Percentiles rank a stretch among this genome's conserved stretches.
Conservation (phyloP, 2,329 filamentous ascomycete species). For the Cladosporium sp. region DNA sequence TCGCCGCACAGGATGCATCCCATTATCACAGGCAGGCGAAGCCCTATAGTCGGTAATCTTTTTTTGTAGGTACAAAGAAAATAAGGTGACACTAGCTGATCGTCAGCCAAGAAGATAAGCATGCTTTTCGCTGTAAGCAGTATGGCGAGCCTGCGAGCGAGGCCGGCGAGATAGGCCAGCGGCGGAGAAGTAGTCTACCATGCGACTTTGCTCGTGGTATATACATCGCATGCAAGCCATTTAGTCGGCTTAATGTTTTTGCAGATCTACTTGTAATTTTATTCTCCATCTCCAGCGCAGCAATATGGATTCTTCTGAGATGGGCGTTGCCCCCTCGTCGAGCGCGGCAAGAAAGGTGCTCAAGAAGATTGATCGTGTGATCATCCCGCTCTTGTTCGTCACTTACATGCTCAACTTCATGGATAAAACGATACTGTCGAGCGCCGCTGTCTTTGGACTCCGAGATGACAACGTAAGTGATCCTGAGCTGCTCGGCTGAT, state of each 20-base stretch:
- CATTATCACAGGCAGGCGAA: too few species aligned
- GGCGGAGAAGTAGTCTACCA: not conserved
- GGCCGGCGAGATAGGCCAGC: conserved; percentile 1
- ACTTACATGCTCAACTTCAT: conserved; percentile 27
- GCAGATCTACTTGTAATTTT: not conserved
- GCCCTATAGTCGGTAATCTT: too few species aligned
- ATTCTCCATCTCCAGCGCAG: not conserved
- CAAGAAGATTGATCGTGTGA: conserved; percentile 24
- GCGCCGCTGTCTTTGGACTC: conserved; percentile 23
- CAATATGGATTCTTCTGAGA: not conserved
- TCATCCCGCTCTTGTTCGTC: conserved; percentile 23
- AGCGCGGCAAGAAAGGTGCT: conserved; percentile 4
- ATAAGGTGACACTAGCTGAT: not conserved
- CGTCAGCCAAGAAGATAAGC: not conserved
- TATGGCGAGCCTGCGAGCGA: not conserved
- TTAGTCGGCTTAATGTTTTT: not conserved
- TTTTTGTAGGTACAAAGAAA: too few species aligned
- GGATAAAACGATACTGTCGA: conserved; percentile 27
- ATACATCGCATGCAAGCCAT: not conserved
- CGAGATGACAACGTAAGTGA: conserved; percentile 12
- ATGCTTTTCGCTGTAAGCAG: not conserved
- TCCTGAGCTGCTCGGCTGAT: not conserved
- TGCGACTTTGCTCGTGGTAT: not conserved
- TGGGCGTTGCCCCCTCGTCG: not conserved
- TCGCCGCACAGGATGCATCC: not conserved